Base-by-base conservation (phyloP, 202 grass and related monocot genomes). In the Setaria viridis region DNA sequence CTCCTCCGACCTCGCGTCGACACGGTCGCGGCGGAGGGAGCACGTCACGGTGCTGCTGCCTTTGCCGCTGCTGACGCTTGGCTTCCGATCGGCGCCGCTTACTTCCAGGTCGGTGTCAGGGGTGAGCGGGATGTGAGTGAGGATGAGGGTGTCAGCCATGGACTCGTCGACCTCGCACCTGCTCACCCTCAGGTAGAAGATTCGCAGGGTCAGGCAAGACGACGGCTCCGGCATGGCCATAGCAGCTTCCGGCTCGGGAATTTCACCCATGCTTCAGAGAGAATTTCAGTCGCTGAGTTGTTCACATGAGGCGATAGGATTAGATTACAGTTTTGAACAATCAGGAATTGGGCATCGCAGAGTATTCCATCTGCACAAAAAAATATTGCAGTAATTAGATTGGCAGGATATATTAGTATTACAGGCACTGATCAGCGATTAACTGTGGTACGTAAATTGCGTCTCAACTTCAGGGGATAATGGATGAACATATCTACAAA, bases 111-210 rank as follows among this genome's bases (percentile, higher is more conserved):
- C 80, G 47, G 91, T 93, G 69, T 87, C 79, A 4, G 89, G 83
- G 65, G 89, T 90, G 71, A 95, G 85, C 19, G 89, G 87, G 67
- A 65, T 66, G 92, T 91, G 87, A 54, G 82, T 93, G 58, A 95
- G 47, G 16, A 85, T 93, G 54, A 98, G 70, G 15, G 54, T 25
- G 42, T 82, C 50, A 17, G 80, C 76, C 80, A 79, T 88, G 72
- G 92, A 87, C 62, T 91, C 86, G 82, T 92, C 77, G 29, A 87
- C 51, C 78, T 87, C 74, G 68, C 76, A 95, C 80, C 91, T 84
- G 76, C 84, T 89, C 76, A 93, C 53, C 84, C 90, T 92, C 84
- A 98, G 77, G 72, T 91, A 95, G 67, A 98, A 98, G 55, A 95
- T 84, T 32, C 79, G 95, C 15, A 98, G 55, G 48, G 86, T 89